Evolutionary conservation across 768 basidiomycete genomes (phyloP).

Genomic region (Suillus tomentosus): DNA sequence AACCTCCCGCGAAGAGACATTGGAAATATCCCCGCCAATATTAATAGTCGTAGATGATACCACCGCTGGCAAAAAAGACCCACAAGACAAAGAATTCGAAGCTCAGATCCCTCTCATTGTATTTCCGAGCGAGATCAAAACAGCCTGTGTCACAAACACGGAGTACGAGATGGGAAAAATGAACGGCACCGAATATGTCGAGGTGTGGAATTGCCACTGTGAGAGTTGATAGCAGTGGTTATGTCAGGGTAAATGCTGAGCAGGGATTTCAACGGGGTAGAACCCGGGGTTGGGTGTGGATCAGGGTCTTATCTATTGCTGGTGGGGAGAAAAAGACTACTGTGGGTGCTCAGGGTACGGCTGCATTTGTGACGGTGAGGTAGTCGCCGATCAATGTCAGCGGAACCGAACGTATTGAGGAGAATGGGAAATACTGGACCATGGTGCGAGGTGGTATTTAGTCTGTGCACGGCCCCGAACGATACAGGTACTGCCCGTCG

Average conservation of each 20-base stretch:
- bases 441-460: background rate
- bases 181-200: background rate
- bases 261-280: background rate
- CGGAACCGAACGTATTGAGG: background rate
- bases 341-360: background rate
- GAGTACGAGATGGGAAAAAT: background rate
- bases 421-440: background rate
- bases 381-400: background rate
- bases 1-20: slow-evolving; percentile 1
- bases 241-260: slow-evolving; percentile 5
- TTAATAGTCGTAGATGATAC: background rate
- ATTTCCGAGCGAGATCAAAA: slow-evolving; percentile 9
- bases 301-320: background rate
- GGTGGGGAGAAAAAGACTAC: background rate
- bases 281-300: background rate
- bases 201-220: slow-evolving; percentile 1
- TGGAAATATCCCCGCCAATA: background rate
- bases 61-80: background rate
- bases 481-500: background rate
- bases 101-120: too few species aligned
- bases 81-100: background rate
- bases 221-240: slow-evolving; percentile 3
- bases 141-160: slow-evolving; percentile 1
- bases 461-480: background rate
- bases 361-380: background rate